A percentile compares a stretch with the other conserved stretches of the same genome.
Evolutionary conservation across 2,329 filamentous ascomycete species (phyloP).

Genomic region (Colletotrichum kahawae): DNA sequence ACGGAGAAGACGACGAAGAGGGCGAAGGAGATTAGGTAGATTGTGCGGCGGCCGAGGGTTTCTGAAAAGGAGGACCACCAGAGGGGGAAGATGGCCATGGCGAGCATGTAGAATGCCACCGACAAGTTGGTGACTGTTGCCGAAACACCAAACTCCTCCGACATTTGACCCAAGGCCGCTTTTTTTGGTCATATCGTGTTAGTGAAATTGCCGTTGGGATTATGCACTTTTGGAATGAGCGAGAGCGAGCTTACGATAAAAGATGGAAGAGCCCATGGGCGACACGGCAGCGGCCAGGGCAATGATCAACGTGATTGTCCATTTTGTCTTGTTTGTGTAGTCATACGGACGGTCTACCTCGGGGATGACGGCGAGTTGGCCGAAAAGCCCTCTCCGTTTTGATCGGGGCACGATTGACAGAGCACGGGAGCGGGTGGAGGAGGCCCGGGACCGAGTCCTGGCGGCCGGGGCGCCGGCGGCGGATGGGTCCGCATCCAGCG

Average conservation of each 20-base stretch:
- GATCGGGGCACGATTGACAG: constrained; percentile 46
- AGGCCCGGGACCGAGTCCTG: constrained; percentile 35
- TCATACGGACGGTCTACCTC: constrained; percentile 80
- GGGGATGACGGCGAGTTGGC: constrained; percentile 72
- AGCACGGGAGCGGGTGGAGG: constrained; percentile 43
- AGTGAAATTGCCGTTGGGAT: neutral
- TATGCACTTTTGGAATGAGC: neutral
- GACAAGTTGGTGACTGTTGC: constrained; percentile 75
- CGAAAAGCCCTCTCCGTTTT: constrained; percentile 73
- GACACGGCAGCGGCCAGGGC: constrained; percentile 78
- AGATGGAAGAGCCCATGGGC: constrained; percentile 83
- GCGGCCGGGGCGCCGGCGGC: constrained; percentile 12
- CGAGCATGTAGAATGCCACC: constrained; percentile 81
- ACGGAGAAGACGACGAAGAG: constrained; percentile 76
- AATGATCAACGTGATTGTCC: constrained; percentile 80
- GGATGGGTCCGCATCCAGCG: neutral
- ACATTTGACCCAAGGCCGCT: constrained; percentile 73
- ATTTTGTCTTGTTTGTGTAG: constrained; percentile 78
- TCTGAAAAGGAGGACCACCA: constrained; percentile 90
- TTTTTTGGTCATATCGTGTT: constrained; percentile 1
- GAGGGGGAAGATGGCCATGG: constrained; percentile 83
- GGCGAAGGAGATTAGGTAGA: constrained; percentile 77
- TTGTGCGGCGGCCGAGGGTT: constrained; percentile 72
- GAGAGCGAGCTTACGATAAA: constrained; percentile 69
- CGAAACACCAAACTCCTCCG: constrained; percentile 64